Conservation (phyloP, 139 green algal species). For the Chlorella sorokiniana region DNA sequence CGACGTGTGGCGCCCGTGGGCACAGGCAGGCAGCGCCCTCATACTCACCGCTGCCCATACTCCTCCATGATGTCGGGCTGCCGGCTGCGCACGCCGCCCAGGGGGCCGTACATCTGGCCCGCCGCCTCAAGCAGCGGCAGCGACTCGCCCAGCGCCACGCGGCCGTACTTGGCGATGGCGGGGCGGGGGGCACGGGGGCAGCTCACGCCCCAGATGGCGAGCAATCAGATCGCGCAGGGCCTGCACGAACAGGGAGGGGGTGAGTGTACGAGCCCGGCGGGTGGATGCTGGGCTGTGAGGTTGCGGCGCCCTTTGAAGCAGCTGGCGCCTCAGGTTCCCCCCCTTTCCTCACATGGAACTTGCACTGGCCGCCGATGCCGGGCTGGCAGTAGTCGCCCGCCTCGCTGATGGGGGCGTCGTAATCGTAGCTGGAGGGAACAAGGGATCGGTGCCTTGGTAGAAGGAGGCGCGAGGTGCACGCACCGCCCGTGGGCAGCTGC, state of each 20-base stretch:
- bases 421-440: slow-evolving; percentile 55
- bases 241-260: slow-evolving; percentile 10
- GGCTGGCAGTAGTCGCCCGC: slow-evolving; percentile 56
- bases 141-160: slow-evolving; percentile 37
- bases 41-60: slow-evolving; percentile 55
- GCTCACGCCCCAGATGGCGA: slow-evolving; percentile 30
- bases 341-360: slow-evolving; percentile 58
- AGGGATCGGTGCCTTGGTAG: not conserved
- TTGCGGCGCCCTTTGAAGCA: no score
- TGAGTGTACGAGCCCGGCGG: not conserved
- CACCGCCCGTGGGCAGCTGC: not conserved
- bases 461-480: not conserved
- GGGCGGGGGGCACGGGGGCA: slow-evolving; percentile 41
- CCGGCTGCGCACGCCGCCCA: slow-evolving; percentile 35
- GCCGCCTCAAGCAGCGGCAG: slow-evolving; percentile 45
- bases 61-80: slow-evolving; percentile 62
- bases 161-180: slow-evolving; percentile 32
- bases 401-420: slow-evolving; percentile 62
- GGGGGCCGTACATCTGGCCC: slow-evolving; percentile 13
- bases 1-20: no score
- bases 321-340: no score
- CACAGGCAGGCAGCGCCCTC: not conserved
- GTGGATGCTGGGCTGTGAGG: not conserved
- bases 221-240: slow-evolving; percentile 47
- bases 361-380: slow-evolving; percentile 63